Conservation (phyloP, 2,329 filamentous ascomycete species). For the Diaporthe citriasiana region DNA sequence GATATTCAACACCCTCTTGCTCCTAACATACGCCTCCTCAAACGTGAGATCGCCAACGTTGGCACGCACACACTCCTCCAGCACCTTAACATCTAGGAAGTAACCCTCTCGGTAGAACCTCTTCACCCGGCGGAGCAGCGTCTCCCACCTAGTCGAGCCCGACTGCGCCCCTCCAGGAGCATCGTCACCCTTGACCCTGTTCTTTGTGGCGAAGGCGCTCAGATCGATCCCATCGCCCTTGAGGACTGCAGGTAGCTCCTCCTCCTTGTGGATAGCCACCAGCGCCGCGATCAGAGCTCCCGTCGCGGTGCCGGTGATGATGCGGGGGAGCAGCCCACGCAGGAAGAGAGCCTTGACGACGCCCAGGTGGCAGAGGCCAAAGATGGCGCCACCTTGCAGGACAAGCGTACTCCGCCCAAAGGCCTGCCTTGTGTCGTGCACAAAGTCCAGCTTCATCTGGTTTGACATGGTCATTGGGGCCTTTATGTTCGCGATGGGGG, state of each 20-base stretch:
- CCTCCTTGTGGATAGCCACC: constrained; percentile 88
- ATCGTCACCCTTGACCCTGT: constrained; percentile 48
- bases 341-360: constrained; percentile 90
- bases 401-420: constrained; percentile 90
- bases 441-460: constrained; percentile 79
- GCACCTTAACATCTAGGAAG: constrained; percentile 83
- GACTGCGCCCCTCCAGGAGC: constrained; percentile 51
- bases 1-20: constrained; percentile 91
- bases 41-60: constrained; percentile 94
- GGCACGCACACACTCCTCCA: constrained; percentile 86
- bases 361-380: constrained; percentile 90
- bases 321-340: constrained; percentile 84
- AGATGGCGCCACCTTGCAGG: constrained; percentile 90
- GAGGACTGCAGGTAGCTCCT: constrained; percentile 83
- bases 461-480: constrained; percentile 46
- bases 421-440: constrained; percentile 89
- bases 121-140: constrained; percentile 74
- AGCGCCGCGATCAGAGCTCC: constrained; percentile 91
- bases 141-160: constrained; percentile 64
- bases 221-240: constrained; percentile 86
- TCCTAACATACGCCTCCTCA: constrained; percentile 89
- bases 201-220: constrained; percentile 75
- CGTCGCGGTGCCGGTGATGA: constrained; percentile 92
- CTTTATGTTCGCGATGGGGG: constrained; percentile 25
- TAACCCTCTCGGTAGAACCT: constrained; percentile 84